Base-by-base conservation (phyloP, 495 filamentous ascomycete genomes). In the Tetracladium marchalianum region DNA sequence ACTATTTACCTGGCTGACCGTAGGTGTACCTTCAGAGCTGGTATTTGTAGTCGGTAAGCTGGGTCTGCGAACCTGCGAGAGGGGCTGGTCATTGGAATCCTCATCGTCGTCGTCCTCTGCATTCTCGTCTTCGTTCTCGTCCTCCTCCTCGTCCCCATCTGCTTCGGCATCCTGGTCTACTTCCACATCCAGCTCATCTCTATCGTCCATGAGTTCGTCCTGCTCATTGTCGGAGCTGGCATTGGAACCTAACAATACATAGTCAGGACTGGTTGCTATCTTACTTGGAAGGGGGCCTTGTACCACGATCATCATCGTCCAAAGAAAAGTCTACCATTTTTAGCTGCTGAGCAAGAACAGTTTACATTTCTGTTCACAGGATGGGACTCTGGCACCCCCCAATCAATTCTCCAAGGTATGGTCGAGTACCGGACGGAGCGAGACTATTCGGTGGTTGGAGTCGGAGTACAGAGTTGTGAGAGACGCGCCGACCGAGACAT, bases 161-260 rank as follows among this genome's bases (percentile, higher is more conserved):
- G 64, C 74, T 51, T 79, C 68, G 16, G 35, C 61, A 49, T 75
- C 71, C 35, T 18, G 57, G 39, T 62, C 63, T n/a, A 54, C 63
- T 11, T 60, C 57, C 11, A 37, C 44, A 18, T 61, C 50, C 19
- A 63, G 70, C 52, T 75, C 72, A 34, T 81, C 78, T 9, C 62
- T 73, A 54, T 84, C 81, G 37, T 82, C 71, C 66, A 82, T 77
- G n/a, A 68, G 65, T 44, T 82, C 80, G 31, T 85, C 80, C 47
- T 77, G 74, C 22, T 85, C 81, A 50, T 84, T 83, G 48, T 85
- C 81, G 6, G 81, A 84, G 61, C 77, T 82, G 49, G 66, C 77
- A 52, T 77, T 76, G 49, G 73, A 80, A 27, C 78, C 80, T 43
- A 64, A 72, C 75, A 35, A 64, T 16, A 27, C 52, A 32, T 47